Conservation (phyloP, 148 eudicot genomes). For the Spergularia bocconei region DNA sequence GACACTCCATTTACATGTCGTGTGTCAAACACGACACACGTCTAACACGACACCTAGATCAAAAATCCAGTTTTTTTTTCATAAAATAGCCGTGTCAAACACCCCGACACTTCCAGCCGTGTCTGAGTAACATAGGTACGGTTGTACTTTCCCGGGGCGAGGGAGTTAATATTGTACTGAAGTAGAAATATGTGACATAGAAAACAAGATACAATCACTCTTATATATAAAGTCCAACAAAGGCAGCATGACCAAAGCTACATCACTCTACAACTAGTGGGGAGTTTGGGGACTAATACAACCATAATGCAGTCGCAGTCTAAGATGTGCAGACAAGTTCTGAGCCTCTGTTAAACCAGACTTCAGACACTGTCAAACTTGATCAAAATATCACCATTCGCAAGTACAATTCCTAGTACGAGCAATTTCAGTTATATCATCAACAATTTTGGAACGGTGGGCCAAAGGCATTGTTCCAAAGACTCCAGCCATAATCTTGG, state of each 20-base stretch:
- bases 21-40: too few relatives aligned
- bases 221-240: not conserved
- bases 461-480: conserved; percentile 16
- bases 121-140: too few relatives aligned
- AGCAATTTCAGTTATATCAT: conserved; percentile 12
- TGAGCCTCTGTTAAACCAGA: conserved; percentile 11
- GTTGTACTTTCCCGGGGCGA: too few relatives aligned
- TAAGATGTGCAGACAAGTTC: conserved; percentile 2
- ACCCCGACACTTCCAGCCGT: too few relatives aligned
- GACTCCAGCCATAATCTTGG: conserved; percentile 2
- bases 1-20: too few relatives aligned
- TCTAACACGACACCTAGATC: too few relatives aligned
- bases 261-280: conserved; percentile 18
- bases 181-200: too few relatives aligned
- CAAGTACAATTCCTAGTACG: not conserved
- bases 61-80: too few relatives aligned
- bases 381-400: conserved; percentile 9
- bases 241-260: conserved; percentile 10
- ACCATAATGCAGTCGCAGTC: not conserved
- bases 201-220: not conserved
- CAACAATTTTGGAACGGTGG: conserved; percentile 7
- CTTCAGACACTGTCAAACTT: conserved; percentile 13
- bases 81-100: too few relatives aligned
- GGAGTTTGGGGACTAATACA: too few relatives aligned
- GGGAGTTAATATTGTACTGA: too few relatives aligned